Percentiles rank a stretch among this genome's conserved stretches.
Conservation (phyloP, 768 basidiomycete species). For the Leccinum longicurvipes region DNA sequence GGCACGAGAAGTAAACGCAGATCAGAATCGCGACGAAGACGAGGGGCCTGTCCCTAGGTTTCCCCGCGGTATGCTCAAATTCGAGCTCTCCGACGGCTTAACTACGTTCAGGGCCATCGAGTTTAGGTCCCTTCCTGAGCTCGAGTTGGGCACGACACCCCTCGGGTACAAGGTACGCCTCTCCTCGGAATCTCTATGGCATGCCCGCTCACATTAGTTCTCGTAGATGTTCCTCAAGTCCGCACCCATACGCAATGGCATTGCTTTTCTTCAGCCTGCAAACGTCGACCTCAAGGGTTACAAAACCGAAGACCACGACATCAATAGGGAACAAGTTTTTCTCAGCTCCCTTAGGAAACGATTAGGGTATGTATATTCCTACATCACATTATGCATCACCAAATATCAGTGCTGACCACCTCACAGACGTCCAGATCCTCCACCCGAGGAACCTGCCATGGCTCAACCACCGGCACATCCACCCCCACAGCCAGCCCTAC, state of each 20-base stretch:
- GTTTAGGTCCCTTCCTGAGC: slow-evolving; percentile 58
- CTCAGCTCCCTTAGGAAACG: slow-evolving; percentile 55
- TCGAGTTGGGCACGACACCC: slow-evolving; percentile 72
- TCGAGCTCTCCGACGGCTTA: slow-evolving; percentile 78
- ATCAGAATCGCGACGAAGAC: slow-evolving; percentile 50
- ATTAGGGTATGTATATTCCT: slow-evolving; percentile 55
- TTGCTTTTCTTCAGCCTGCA: slow-evolving; percentile 73
- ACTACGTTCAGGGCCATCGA: slow-evolving; percentile 73
- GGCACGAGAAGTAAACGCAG: slow-evolving; percentile 38
- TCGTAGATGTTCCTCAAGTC: slow-evolving; percentile 66
- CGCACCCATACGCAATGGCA: slow-evolving; percentile 63
- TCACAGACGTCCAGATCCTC: slow-evolving; percentile 27
- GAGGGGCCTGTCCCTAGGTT: slow-evolving; percentile 81
- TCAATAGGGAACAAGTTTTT: slow-evolving; percentile 55
- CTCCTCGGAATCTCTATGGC: neutral
- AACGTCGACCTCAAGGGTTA: slow-evolving; percentile 61
- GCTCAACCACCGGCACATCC: slow-evolving; percentile 11
- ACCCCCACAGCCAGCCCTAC: slow-evolving; percentile 11
- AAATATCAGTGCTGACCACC: neutral
- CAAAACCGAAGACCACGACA: slow-evolving; percentile 62
- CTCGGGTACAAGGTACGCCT: slow-evolving; percentile 75
- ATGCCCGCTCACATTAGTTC: neutral
- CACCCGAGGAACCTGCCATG: slow-evolving; percentile 8
- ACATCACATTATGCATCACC: neutral
- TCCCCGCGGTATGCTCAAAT: slow-evolving; percentile 71